Evolutionary conservation across 2,329 filamentous ascomycete species (phyloP).

Genomic region (Xylariaceae sp.): DNA sequence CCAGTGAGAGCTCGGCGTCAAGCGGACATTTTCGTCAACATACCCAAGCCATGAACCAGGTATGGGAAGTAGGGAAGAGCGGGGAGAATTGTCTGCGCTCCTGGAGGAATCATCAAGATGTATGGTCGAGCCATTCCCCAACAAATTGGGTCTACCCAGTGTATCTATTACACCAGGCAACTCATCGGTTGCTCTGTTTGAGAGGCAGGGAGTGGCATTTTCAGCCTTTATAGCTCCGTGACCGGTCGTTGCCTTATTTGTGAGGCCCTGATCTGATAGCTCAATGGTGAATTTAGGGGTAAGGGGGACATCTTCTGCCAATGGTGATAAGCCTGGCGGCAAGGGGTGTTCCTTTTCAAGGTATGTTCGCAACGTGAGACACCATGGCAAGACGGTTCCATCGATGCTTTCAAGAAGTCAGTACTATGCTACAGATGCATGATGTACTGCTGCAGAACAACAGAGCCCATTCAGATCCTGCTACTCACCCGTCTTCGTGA

Average conservation of each 20-base stretch:
- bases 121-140: slow-evolving; percentile 34
- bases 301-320: slow-evolving; percentile 68
- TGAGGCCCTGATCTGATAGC: slow-evolving; percentile 37
- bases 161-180: slow-evolving; percentile 24
- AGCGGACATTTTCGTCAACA: slow-evolving; percentile 60
- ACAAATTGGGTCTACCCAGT: slow-evolving; percentile 35
- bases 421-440: not conserved
- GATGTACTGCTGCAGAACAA: not conserved
- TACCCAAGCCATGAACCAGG: slow-evolving; percentile 51
- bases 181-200: slow-evolving; percentile 20
- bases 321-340: slow-evolving; percentile 59
- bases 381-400: slow-evolving; percentile 76
- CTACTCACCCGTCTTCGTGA: slow-evolving; percentile 69
- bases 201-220: slow-evolving; percentile 23
- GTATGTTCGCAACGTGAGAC: slow-evolving; percentile 58
- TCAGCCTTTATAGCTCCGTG: not conserved
- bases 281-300: slow-evolving; percentile 66
- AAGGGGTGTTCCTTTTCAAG: slow-evolving; percentile 66
- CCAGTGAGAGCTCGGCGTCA: slow-evolving; percentile 77
- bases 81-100: slow-evolving; percentile 23
- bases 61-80: slow-evolving; percentile 47
- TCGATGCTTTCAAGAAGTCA: slow-evolving; percentile 54
- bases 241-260: slow-evolving; percentile 16
- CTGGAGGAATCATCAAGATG: slow-evolving; percentile 28
- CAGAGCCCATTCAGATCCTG: not conserved